Conservation (phyloP, 306 rosid species). For the Cicer pinnatifidum region DNA sequence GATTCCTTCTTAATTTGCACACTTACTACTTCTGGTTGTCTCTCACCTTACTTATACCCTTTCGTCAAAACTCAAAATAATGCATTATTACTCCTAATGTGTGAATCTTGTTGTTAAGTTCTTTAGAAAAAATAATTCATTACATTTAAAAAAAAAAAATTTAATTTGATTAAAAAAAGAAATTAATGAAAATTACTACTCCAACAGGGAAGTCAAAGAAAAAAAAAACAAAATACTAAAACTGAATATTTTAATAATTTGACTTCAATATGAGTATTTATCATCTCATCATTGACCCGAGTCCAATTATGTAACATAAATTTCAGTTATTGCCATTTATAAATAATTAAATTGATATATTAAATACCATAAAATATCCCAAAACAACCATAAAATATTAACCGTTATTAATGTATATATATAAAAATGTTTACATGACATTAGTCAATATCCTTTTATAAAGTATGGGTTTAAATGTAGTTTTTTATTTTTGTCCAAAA, state of each 20-base stretch:
- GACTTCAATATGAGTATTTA: neutral
- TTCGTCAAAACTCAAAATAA: neutral
- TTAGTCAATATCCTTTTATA: neutral
- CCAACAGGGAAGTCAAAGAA: neutral
- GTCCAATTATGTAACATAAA: neutral
- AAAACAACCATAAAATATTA: neutral
- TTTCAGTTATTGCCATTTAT: neutral
- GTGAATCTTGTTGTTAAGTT: too few species aligned
- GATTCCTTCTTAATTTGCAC: conserved; percentile 28
- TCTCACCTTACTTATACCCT: neutral
- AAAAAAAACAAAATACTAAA: neutral
- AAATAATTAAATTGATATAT: neutral
- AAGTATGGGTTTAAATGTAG: neutral
- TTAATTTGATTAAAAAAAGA: too few species aligned
- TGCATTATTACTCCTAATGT: too few species aligned
- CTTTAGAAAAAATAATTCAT: too few species aligned
- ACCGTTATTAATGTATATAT: neutral
- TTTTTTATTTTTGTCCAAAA: too few species aligned
- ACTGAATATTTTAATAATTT: neutral
- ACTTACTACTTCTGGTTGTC: conserved; percentile 19
- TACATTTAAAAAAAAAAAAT: too few species aligned
- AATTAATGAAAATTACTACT: too few species aligned
- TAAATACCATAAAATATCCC: neutral
- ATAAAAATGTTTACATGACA: too few species aligned
- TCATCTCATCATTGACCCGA: neutral